These are phyloP conservation scores for Aspergillus sp. DNA, from an alignment of 2,329 filamentous ascomycete species.

Conservation along the genomic window DNA sequence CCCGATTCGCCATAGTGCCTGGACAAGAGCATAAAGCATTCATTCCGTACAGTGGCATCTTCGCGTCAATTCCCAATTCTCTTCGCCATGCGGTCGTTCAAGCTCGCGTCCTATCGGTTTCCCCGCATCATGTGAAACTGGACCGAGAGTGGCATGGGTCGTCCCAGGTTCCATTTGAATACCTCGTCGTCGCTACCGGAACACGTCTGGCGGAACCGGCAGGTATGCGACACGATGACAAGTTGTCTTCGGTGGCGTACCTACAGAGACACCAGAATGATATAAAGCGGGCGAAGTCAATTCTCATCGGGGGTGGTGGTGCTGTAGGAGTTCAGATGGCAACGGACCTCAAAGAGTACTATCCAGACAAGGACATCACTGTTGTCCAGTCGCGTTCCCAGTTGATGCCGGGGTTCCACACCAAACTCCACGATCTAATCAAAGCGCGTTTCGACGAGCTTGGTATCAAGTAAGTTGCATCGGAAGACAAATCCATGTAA, in stretches of 20 bases:
- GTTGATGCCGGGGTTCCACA: slow-evolving; percentile 35
- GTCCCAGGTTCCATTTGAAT: slow-evolving; percentile 30
- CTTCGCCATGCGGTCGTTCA: slow-evolving; percentile 28
- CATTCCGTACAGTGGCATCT: slow-evolving; percentile 32
- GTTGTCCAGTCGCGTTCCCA: slow-evolving; percentile 47
- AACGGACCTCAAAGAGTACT: slow-evolving; percentile 48
- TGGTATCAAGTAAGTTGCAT: slow-evolving; percentile 21
- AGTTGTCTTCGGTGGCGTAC: slow-evolving; percentile 30
- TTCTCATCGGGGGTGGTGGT: slow-evolving; percentile 45
- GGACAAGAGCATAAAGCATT: slow-evolving; percentile 38
- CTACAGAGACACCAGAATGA: slow-evolving; percentile 31
- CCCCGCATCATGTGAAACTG: slow-evolving; percentile 25
- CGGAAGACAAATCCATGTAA: no score
- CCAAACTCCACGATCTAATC: slow-evolving; percentile 28
- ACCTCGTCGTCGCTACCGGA: slow-evolving; percentile 32
- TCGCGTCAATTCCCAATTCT: slow-evolving; percentile 21
- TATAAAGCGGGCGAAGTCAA: slow-evolving; percentile 27
- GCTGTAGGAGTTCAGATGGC: slow-evolving; percentile 53
- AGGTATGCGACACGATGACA: slow-evolving; percentile 32
- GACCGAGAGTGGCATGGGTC: slow-evolving; percentile 36
- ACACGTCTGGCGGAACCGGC: slow-evolving; percentile 33
- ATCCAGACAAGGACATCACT: slow-evolving; percentile 47
- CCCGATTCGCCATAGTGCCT: slow-evolving; percentile 32
- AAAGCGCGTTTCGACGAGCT: slow-evolving; percentile 33
- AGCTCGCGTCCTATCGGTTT: slow-evolving; percentile 30